Conservation (phyloP, 306 rosid genomes). For the Spatholobus suberectus region DNA sequence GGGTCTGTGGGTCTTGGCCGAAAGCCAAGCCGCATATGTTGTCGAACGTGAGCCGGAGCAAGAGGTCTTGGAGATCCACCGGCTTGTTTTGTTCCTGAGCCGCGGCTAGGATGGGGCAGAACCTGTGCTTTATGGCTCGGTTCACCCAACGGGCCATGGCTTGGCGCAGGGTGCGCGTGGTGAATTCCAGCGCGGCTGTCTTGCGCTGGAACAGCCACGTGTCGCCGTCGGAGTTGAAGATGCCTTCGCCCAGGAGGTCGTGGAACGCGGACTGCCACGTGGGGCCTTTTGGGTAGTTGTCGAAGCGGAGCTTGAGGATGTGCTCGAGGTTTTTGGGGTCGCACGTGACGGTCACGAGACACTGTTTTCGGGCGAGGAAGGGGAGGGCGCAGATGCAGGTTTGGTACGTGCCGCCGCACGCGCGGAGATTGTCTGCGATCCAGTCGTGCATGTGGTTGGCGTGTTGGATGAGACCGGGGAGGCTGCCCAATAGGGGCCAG, state of each 20-base stretch:
- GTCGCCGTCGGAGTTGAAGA: constrained; percentile 89
- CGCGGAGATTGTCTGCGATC: constrained; percentile 81
- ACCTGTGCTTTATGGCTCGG: constrained; percentile 75
- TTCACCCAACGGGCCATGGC: constrained; percentile 98
- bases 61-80: constrained; percentile 82
- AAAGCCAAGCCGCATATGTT: constrained; percentile 93
- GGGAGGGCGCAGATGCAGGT: constrained; percentile 78
- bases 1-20: constrained; percentile 78
- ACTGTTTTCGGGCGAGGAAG: constrained; percentile 68
- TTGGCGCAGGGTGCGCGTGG: constrained; percentile 89
- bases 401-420: constrained; percentile 90
- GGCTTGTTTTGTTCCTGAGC: constrained; percentile 53
- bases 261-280: constrained; percentile 85
- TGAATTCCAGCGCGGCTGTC: constrained; percentile 90
- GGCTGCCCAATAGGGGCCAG: constrained; percentile 88
- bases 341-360: constrained; percentile 90
- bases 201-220: constrained; percentile 94
- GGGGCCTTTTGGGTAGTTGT: constrained; percentile 94
- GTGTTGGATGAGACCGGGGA: constrained; percentile 76
- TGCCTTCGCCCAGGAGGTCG: constrained; percentile 84
- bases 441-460: constrained; percentile 87
- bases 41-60: constrained; percentile 90
- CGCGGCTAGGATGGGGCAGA: constrained; percentile 67
- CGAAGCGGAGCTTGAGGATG: constrained; percentile 80
- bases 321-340: constrained; percentile 89